phyloP scores from a whole-genome alignment of 306 rosid genomes.

The Lathyrus aphaca region DNA sequence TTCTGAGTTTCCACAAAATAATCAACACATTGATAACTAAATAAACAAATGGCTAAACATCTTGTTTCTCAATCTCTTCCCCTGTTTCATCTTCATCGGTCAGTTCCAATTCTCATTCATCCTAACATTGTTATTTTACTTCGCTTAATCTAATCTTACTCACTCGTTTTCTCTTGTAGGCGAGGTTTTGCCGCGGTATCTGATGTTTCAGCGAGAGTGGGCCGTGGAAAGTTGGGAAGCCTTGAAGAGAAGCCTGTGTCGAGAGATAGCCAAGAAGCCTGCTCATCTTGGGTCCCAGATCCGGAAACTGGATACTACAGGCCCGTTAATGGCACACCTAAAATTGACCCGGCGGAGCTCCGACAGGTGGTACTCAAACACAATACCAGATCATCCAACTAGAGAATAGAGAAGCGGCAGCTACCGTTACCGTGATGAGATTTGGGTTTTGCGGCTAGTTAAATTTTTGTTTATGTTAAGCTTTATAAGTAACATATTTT shows the following conservation, averaged over 20 bases:
- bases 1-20: background rate
- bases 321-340: constrained; percentile 43
- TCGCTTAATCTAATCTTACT: background rate
- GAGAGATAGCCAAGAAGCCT: constrained; percentile 28
- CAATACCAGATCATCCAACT: constrained; percentile 27
- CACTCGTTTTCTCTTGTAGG: background rate
- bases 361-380: constrained; percentile 52
- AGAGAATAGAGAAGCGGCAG: background rate
- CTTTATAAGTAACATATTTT: too few species aligned
- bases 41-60: constrained; percentile 24
- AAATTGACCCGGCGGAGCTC: constrained; percentile 59
- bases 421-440: background rate
- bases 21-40: background rate
- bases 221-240: constrained; percentile 32
- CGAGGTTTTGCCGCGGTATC: constrained; percentile 50
- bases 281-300: constrained; percentile 53
- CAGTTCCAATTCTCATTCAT: background rate
- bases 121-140: background rate
- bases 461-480: background rate
- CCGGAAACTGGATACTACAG: constrained; percentile 59
- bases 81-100: constrained; percentile 19
- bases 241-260: constrained; percentile 37
- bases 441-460: constrained; percentile 1
- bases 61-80: constrained; percentile 22
- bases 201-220: constrained; percentile 26